phyloP scores from a whole-genome alignment of 2,329 filamentous ascomycete species.

The Colletotrichum melonis region DNA sequence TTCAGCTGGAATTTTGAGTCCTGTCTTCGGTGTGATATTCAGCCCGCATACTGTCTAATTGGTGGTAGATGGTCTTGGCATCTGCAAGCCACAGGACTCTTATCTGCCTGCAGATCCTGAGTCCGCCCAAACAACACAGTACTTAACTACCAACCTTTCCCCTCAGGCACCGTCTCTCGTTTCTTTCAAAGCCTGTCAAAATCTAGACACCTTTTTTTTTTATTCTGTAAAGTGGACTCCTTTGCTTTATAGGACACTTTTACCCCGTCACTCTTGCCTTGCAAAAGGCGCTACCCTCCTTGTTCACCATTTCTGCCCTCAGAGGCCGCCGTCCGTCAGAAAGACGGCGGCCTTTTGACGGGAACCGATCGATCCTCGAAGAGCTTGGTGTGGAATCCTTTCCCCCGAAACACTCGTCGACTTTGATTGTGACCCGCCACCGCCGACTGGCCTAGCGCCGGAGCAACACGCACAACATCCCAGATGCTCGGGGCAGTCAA shows the following conservation, averaged over 20 bases:
- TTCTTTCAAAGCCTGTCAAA: neutral
- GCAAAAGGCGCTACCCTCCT: neutral
- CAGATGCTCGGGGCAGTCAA: neutral
- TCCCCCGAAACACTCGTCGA: neutral
- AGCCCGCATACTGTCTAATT: neutral
- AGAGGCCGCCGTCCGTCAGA: slow-evolving; percentile 2
- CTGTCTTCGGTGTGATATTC: neutral
- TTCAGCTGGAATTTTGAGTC: neutral
- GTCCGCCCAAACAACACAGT: neutral
- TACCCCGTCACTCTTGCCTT: neutral
- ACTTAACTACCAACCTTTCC: neutral
- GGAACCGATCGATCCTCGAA: neutral
- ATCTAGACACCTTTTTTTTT: too few relatives aligned
- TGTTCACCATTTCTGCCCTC: neutral
- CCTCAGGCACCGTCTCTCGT: neutral
- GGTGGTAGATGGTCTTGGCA: neutral
- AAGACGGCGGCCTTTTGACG: slow-evolving; percentile 16
- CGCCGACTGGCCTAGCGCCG: neutral
- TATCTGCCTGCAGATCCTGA: neutral
- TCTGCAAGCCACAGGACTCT: neutral
- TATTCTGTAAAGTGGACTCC: too few relatives aligned
- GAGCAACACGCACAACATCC: neutral
- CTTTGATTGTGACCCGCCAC: neutral
- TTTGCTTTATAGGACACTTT: too few relatives aligned
- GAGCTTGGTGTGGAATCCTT: neutral